These are phyloP conservation scores for Cladophialophora bantiana DNA, from an alignment of 2,329 filamentous ascomycete species.

Conservation along the genomic window DNA sequence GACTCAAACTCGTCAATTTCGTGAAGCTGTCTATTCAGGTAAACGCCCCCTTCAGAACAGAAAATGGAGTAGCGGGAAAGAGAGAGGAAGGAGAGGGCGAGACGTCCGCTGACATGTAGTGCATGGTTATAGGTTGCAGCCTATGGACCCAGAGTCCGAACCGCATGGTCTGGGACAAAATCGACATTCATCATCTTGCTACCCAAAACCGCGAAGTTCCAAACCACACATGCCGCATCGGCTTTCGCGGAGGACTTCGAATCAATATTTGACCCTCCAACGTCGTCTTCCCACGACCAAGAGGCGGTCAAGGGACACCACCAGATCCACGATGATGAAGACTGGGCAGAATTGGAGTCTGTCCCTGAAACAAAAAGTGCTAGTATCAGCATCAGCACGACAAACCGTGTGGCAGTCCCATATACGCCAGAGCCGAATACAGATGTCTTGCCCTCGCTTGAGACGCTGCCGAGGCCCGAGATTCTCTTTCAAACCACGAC, in stretches of 20 bases:
- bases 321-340: slow-evolving; percentile 11
- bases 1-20: background rate
- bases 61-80: no score
- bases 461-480: slow-evolving; percentile 22
- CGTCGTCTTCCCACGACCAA: background rate
- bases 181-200: slow-evolving; percentile 12
- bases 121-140: slow-evolving; percentile 4
- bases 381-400: background rate
- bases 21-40: slow-evolving; percentile 23
- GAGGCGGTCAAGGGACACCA: background rate
- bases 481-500: slow-evolving; percentile 18
- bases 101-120: no score
- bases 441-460: slow-evolving; percentile 15
- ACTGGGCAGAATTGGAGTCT: slow-evolving; percentile 19
- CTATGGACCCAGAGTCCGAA: slow-evolving; percentile 9
- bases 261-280: slow-evolving; percentile 14
- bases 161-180: slow-evolving; percentile 3
- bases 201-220: slow-evolving; percentile 3
- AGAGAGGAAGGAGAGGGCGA: no score
- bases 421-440: background rate
- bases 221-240: background rate
- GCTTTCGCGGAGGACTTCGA: slow-evolving; percentile 19
- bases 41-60: background rate
- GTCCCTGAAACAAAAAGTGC: slow-evolving; percentile 9
- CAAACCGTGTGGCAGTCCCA: background rate